These are phyloP conservation scores for Pythium chondricola DNA, from an alignment of 352 stramenopile genomes.

Conservation along the genomic window DNA sequence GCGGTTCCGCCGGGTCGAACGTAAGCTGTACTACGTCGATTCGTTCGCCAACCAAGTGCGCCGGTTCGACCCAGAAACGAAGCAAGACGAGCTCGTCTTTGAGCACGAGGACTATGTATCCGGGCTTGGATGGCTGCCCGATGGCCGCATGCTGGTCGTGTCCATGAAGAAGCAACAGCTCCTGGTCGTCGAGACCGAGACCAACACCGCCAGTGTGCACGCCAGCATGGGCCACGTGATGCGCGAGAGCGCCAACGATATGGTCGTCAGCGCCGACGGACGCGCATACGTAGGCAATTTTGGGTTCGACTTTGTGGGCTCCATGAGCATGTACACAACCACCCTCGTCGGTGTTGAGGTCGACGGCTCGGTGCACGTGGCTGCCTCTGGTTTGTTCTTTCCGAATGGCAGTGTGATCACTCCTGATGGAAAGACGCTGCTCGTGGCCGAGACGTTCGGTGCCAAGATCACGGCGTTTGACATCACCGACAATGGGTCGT, in stretches of 20 bases:
- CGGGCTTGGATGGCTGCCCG: conserved; percentile 42
- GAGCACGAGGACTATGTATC: conserved; percentile 2
- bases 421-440: conserved; percentile 62
- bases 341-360: conserved; percentile 49
- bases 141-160: conserved; percentile 49
- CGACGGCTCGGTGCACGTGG: conserved; percentile 36
- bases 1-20: conserved; percentile 2
- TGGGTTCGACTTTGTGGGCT: conserved; percentile 40
- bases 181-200: conserved; percentile 29
- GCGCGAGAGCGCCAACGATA: conserved; percentile 45
- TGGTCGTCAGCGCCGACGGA: conserved; percentile 39
- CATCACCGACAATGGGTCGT: conserved; percentile 35
- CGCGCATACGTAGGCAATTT: conserved; percentile 60
- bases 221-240: conserved; percentile 44
- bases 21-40: conserved; percentile 7
- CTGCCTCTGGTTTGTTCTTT: conserved; percentile 53
- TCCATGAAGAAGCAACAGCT: conserved; percentile 46
- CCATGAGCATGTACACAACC: conserved; percentile 29
- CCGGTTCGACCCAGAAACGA: conserved; percentile 3
- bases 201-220: conserved; percentile 29
- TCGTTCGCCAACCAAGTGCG: conserved; percentile 1
- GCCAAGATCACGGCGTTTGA: conserved; percentile 51
- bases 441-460: conserved; percentile 65
- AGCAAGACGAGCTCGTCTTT: conserved; percentile 2
- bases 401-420: conserved; percentile 71